Base-by-base conservation (phyloP, 1,284 basidiomycete genomes). In the Malassezia sp. region DNA sequence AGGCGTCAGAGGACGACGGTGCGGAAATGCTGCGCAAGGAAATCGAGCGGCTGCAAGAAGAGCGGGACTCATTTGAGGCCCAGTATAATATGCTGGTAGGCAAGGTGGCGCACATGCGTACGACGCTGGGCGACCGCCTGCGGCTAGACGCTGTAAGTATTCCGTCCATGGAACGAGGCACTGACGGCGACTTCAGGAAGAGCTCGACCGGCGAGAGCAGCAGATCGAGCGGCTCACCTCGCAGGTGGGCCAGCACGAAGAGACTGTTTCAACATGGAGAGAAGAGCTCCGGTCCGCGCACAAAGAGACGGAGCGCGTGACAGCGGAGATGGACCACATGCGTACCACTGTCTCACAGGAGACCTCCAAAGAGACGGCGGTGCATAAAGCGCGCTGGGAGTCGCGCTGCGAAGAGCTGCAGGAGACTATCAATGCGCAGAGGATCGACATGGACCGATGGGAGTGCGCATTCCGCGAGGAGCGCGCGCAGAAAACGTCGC, bases 51-150 rank as follows among this genome's bases (percentile, higher is more conserved):
- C 52, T 54, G 1, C 54, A 54, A 9, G 79, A 82, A 53, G 90
- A 96, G 74, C 88, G 87, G 71, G 88, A 93, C 51, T 74, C 77
- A 5, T 77, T 89, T 33, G 82, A 83, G 17, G 73, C 79, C 17
- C 88, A 96, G 70, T 93, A 97, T 72, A 79, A 80, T 43, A 82
- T 79, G 49, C 76, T 97, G 30, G 76, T 97, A 5, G 79, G 80
- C 36, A 96, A 90, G 73, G 75, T 97, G 38, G 88, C 85, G 2
- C 79, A 82, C 27, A 96, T 97, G 89, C 79, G 90, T 12, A 85
- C 81, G 22, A 86, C 85, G 4, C 76, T 99, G 21, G 89, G 89
- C 30, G 90, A 89, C 63, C 91, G 96, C 71, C 75, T 99, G 46
- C 81, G 84, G 70, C 86, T 93, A 71, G 93, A 97, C 73, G 91